Conservation (phyloP, 2,329 filamentous ascomycete genomes). For the Thermoascus crustaceus region DNA sequence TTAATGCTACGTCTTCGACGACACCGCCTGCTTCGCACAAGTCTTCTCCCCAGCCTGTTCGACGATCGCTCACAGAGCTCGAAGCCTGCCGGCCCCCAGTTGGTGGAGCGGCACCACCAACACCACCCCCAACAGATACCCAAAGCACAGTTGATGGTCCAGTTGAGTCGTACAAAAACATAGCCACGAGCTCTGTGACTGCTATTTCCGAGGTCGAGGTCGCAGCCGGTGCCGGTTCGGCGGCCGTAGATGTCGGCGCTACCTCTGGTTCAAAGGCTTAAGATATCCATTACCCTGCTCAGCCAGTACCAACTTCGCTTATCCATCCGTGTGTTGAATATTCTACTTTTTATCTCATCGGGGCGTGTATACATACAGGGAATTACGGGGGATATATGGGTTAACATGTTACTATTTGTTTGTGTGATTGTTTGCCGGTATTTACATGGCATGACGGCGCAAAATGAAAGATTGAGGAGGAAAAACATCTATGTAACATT, state of each 20-base stretch:
- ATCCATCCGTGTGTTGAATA: constrained; percentile 16
- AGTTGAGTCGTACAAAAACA: constrained; percentile 27
- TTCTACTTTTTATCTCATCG: constrained; percentile 20
- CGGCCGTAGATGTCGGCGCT: constrained; percentile 17
- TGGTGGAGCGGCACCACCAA: constrained; percentile 53
- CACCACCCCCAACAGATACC: constrained; percentile 58
- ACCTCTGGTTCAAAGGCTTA: constrained; percentile 10
- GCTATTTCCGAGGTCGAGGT: constrained; percentile 22
- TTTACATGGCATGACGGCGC: constrained; percentile 27
- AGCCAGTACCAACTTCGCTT: constrained; percentile 18
- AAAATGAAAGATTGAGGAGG: constrained; percentile 15
- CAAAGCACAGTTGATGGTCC: constrained; percentile 51
- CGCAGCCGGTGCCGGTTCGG: constrained; percentile 13
- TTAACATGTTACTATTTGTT: constrained; percentile 16
- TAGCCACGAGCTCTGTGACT: constrained; percentile 27
- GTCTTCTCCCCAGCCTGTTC: constrained; percentile 29
- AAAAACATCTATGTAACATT: not conserved
- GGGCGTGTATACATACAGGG: constrained; percentile 33
- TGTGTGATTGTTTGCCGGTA: constrained; percentile 14
- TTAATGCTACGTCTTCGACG: constrained; percentile 25
- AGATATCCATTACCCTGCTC: constrained; percentile 15
- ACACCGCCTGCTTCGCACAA: constrained; percentile 34
- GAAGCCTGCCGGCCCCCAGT: constrained; percentile 39
- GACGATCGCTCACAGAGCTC: constrained; percentile 24
- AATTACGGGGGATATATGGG: constrained; percentile 24